Conservation (phyloP, 768 basidiomycete genomes). For the Glaciozyma antarctica region DNA sequence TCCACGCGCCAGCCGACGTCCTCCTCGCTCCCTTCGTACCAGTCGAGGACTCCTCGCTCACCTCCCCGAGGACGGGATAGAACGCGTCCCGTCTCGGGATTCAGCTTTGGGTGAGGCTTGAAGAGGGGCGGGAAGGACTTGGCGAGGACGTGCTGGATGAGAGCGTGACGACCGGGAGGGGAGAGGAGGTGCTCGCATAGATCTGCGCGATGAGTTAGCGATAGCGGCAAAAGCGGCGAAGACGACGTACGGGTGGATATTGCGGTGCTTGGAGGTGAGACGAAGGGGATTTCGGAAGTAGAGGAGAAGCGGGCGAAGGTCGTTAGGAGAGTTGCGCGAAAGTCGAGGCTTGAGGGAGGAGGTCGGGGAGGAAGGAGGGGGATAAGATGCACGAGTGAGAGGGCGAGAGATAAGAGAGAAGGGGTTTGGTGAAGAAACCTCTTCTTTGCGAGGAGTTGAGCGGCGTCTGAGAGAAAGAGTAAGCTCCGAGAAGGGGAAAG, state of each 20-base stretch:
- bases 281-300: not conserved
- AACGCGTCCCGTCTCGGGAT: constrained; percentile 17
- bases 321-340: not conserved
- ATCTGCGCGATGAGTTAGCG: not conserved
- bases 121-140: constrained; percentile 14
- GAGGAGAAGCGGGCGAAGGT: not conserved
- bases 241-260: not conserved
- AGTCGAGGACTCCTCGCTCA: not conserved
- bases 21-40: constrained; percentile 8
- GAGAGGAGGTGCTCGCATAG: constrained; percentile 2
- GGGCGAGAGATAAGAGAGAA: not conserved
- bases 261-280: too few relatives aligned
- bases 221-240: too few relatives aligned
- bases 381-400: not conserved
- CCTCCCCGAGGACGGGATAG: constrained; percentile 18
- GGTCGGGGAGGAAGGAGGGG: not conserved
- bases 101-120: constrained; percentile 22
- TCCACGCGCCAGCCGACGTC: constrained; percentile 11
- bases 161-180: not conserved
- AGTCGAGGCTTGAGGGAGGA: not conserved
- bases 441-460: not conserved
- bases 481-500: too few relatives aligned
- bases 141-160: constrained; percentile 13
- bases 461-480: not conserved
- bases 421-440: not conserved